Base-by-base conservation (phyloP, 441 rosid genomes). In the Brassica hybrid region DNA sequence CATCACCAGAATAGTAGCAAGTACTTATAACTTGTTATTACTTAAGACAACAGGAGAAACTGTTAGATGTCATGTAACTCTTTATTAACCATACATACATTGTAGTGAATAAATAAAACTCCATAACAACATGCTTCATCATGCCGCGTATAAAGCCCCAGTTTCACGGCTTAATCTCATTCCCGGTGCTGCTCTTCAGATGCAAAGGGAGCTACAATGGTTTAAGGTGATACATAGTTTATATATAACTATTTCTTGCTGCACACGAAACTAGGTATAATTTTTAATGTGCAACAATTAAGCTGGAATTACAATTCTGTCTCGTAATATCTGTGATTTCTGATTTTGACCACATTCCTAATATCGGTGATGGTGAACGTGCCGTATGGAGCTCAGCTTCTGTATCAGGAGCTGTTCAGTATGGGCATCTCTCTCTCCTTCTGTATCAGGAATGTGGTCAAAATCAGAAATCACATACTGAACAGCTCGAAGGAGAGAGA, bases 351-450 rank as follows among this genome's bases (percentile, higher is more conserved):
- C n/a, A n/a, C n/a, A n/a, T n/a, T n/a, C n/a, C n/a, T n/a, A n/a
- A n/a, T n/a, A n/a, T n/a, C n/a, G 57, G 88, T 92, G 1, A 88
- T 64, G 83, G 94, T 86, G 0, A 77, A 78, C 65, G 97, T 91
- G 34, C 98, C 99, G 0, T 92, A 93, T 27, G 97, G 98, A 7
- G 99, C 98, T 5, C 93, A 91, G 82, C 75, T 95, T 16, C 74
- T 96, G 69, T 84, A 82, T 60, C 94, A 94, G 79, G 97, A 93
- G 87, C 93, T 90, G 7, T 94, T 93, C 83, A 89, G 94, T 69
- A 94, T 93, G 97, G 97, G 97, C 11, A 90, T 93, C 13, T 74
- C 77, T 74, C 82, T 93, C 76, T 89, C 91, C 85, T 93, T 90
- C 45, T n/a, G n/a, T n/a, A n/a, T n/a, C n/a, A n/a, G n/a, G n/a